Evolutionary conservation across 192 early-diverging fungal species (phyloP), one percentile per base, ranked within the genome.

Genomic region (Coemansia erecta): DNA sequence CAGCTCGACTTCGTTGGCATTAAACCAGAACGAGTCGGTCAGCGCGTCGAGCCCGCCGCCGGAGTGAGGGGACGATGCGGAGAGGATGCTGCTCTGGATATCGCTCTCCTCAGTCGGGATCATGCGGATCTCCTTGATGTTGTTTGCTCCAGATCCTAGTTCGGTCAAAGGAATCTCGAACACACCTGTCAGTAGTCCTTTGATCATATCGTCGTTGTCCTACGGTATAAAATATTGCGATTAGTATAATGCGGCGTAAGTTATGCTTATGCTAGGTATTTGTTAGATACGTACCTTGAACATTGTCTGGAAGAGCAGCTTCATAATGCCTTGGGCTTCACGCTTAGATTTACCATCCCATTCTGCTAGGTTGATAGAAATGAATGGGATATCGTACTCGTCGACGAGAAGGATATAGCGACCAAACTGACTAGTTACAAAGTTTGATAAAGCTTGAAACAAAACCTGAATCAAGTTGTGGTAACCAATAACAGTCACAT

Each of bases 321-420:
- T 76, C 10, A 70, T 26, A 5, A 70, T 43, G 0, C 56, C 46
- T 0, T 62, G 67, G 0, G 67, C 73, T 0, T 23, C 39, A 0
- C 55, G 9, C 13, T 69, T 70, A 0, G 58, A 59, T 0, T 69
- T 31, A 21, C 6, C 18, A 42, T 40, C 52, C 73, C 73, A 76
- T 0, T 45, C 12, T 2, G 67, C 63, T 22, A 70, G 39, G 0
- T 59, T 40, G 8, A 76, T 42, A 15, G 67, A 49, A 14, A 76
- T 76, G 46, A 76, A 76, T n/a, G 73, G 67, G 39, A 70, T 69
- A 19, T 76, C 73, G 21, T 70, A 70, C 42, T 76, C 73, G 53
- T 76, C 73, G 47, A 70, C 62, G 0, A 76, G 41, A 15, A 76
- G 56, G 3, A 76, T 62, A 21, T 70, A 76, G 12, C 60, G 63